Conservation (phyloP, 768 basidiomycete species). For the Termitomyces sp. region DNA sequence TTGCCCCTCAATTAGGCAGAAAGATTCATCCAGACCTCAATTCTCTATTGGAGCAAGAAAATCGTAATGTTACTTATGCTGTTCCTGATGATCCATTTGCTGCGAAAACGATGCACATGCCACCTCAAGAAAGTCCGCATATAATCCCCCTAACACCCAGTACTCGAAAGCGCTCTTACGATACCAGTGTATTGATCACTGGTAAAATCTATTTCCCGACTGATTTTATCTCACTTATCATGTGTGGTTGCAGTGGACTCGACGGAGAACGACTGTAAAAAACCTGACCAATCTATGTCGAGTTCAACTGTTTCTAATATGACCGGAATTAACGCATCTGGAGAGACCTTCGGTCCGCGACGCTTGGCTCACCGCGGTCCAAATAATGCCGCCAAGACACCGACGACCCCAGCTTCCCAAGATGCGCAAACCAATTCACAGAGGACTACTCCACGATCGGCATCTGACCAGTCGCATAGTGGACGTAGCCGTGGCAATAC, state of each 20-base stretch:
- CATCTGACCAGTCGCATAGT: conserved; percentile 10
- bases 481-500: conserved; percentile 11
- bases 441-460: conserved; percentile 8
- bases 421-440: not conserved
- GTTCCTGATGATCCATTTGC: not conserved
- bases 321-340: conserved; percentile 8
- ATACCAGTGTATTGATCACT: conserved; percentile 3
- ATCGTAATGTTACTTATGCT: conserved; percentile 3
- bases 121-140: not conserved
- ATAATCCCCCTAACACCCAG: conserved; percentile 11
- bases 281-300: conserved; percentile 6
- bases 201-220: not conserved
- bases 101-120: not conserved
- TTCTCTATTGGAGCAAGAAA: conserved; percentile 19
- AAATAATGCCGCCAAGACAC: conserved; percentile 1
- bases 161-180: conserved; percentile 6
- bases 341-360: conserved; percentile 14
- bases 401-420: conserved; percentile 7
- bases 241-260: not conserved
- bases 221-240: not conserved
- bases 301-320: conserved; percentile 8
- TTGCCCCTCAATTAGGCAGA: conserved; percentile 12
- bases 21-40: conserved; percentile 36
- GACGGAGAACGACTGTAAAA: not conserved
- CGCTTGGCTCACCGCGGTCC: not conserved